Evolutionary conservation across 768 basidiomycete genomes (phyloP).

Genomic region (Kwoniella europaea): DNA sequence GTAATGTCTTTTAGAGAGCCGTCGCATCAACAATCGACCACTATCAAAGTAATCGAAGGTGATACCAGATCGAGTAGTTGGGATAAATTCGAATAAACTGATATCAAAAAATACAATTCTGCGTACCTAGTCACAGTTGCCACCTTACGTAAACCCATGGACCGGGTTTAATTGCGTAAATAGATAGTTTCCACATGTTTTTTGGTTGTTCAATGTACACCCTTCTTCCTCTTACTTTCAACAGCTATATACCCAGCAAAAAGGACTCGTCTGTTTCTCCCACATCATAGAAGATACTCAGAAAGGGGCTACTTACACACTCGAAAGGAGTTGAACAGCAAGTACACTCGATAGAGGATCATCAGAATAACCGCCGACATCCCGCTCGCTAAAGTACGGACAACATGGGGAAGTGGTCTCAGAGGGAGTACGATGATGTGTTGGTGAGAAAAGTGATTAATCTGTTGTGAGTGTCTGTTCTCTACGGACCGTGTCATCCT

Average conservation of each 20-base stretch:
- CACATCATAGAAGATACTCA: no score
- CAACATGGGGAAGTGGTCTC: conserved; percentile 42
- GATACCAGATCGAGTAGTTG: neutral
- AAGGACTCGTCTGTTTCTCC: no score
- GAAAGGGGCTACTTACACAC: no score
- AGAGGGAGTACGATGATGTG: conserved; percentile 34
- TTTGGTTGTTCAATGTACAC: neutral
- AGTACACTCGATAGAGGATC: no score
- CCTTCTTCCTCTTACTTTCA: neutral
- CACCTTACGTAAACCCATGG: neutral
- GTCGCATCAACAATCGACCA: neutral
- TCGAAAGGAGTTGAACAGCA: no score
- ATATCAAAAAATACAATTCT: neutral
- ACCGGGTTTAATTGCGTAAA: neutral
- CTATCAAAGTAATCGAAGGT: no score
- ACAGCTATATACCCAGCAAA: no score
- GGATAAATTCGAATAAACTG: conserved; percentile 15
- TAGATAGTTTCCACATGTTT: no score
- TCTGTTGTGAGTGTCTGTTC: conserved; percentile 33
- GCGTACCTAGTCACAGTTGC: no score
- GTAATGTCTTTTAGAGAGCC: neutral
- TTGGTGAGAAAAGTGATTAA: conserved; percentile 29
- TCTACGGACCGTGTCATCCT: neutral
- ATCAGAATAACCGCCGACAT: no score
- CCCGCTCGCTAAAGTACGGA: no score